Evolutionary conservation across 2,329 filamentous ascomycete genomes (phyloP).

Genomic region (Pseudogymnoascus sp.): DNA sequence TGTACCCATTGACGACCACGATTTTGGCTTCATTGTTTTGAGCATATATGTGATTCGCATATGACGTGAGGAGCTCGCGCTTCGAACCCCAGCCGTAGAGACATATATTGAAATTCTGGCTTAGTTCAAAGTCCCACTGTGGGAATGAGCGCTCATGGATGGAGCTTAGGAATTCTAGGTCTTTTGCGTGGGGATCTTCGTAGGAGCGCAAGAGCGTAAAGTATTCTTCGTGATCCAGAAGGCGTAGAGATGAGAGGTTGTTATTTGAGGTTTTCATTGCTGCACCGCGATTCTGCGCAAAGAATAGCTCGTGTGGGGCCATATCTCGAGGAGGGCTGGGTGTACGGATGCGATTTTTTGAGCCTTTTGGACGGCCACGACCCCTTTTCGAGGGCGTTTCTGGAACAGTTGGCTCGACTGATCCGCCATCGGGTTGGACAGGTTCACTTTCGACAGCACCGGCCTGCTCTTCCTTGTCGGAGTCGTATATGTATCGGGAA

Average conservation of each 20-base stretch:
- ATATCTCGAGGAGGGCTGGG: constrained; percentile 65
- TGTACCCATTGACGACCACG: constrained; percentile 82
- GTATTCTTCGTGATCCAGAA: constrained; percentile 90
- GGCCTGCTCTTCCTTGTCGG: constrained; percentile 41
- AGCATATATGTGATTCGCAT: constrained; percentile 64
- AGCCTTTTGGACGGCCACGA: constrained; percentile 38
- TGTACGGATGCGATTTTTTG: constrained; percentile 46
- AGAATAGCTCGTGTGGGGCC: constrained; percentile 85
- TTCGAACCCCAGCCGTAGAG: constrained; percentile 93
- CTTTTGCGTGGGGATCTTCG: constrained; percentile 61
- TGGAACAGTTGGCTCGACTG: constrained; percentile 22
- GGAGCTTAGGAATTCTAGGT: constrained; percentile 64
- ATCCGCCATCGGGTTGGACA: constrained; percentile 16
- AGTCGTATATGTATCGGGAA: constrained; percentile 61
- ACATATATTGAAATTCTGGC: constrained; percentile 81
- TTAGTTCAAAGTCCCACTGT: constrained; percentile 89
- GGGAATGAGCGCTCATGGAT: constrained; percentile 76
- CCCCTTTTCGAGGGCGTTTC: constrained; percentile 48
- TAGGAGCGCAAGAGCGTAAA: constrained; percentile 60
- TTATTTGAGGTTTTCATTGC: constrained; percentile 80
- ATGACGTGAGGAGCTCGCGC: constrained; percentile 63
- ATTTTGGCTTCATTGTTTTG: constrained; percentile 38
- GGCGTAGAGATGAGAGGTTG: constrained; percentile 63
- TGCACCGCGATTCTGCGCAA: constrained; percentile 82
- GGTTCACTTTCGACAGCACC: constrained; percentile 28